Percentiles rank a stretch among this genome's conserved stretches.
Conservation (phyloP, 768 basidiomycete species). For the Tephrocybe sp. region DNA sequence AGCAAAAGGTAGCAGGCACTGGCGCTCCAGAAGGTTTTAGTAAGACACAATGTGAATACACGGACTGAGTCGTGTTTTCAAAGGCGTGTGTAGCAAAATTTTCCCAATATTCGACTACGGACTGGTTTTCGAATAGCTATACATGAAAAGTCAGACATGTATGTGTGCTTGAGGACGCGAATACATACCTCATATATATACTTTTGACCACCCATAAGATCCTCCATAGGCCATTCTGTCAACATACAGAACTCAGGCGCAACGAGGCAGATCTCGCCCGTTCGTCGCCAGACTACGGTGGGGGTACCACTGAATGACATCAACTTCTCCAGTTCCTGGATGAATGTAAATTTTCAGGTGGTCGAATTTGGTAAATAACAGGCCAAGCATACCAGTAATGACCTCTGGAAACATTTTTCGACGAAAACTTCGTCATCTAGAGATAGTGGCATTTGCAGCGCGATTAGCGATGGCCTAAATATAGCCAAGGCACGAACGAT, state of each 20-base stretch:
- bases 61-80: constrained; percentile 94
- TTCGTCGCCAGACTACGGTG: constrained; percentile 96
- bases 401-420: constrained; percentile 93
- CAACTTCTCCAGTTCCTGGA: constrained; percentile 92
- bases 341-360: constrained; percentile 5
- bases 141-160: constrained; percentile 12
- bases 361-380: constrained; percentile 13
- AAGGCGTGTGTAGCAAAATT: constrained; percentile 97
- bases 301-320: constrained; percentile 97
- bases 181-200: constrained; percentile 62
- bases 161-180: not conserved
- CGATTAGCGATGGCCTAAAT: constrained; percentile 95
- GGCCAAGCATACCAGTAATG: constrained; percentile 68
- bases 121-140: constrained; percentile 93
- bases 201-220: constrained; percentile 63
- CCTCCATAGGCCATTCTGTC: constrained; percentile 87
- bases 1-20: constrained; percentile 92
- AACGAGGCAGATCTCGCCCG: constrained; percentile 96
- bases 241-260: constrained; percentile 96
- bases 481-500: constrained; percentile 94
- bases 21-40: constrained; percentile 84
- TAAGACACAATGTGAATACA: constrained; percentile 89
- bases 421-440: constrained; percentile 96
- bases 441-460: constrained; percentile 95
- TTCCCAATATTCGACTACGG: constrained; percentile 95